These are phyloP conservation scores for Peronospora destructor DNA, from an alignment of 352 stramenopile species.

Conservation along the genomic window DNA sequence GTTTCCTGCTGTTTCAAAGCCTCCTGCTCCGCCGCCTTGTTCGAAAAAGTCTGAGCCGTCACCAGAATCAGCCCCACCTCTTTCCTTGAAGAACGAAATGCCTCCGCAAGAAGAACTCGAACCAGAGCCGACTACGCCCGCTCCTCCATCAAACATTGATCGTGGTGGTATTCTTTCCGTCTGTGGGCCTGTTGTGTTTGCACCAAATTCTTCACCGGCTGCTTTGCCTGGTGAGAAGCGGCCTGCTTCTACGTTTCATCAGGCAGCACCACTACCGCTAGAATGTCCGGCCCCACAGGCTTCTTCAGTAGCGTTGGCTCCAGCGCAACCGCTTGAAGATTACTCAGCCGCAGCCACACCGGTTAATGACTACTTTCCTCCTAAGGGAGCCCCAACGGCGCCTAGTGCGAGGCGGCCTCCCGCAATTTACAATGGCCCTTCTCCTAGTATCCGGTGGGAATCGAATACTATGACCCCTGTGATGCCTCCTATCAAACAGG, in stretches of 20 bases:
- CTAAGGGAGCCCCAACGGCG: conserved; percentile 16
- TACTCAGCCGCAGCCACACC: conserved; percentile 7
- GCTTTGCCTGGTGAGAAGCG: conserved; percentile 35
- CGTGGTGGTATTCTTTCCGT: conserved; percentile 20
- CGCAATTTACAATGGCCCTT: conserved; percentile 35
- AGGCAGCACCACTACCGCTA: neutral
- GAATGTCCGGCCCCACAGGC: conserved; percentile 4
- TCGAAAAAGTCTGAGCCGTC: conserved; percentile 32
- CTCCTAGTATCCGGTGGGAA: conserved; percentile 17
- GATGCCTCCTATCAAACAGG: conserved; percentile 22
- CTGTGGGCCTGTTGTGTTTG: conserved; percentile 10
- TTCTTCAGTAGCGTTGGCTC: conserved; percentile 11
- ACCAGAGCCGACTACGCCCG: conserved; percentile 13
- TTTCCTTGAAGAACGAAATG: conserved; percentile 22
- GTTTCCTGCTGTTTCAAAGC: conserved; percentile 37
- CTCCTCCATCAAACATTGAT: conserved; percentile 32
- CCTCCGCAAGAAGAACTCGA: conserved; percentile 12
- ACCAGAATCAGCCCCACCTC: conserved; percentile 18
- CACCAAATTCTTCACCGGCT: conserved; percentile 45
- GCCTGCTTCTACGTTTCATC: conserved; percentile 3
- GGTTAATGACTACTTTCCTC: conserved; percentile 10
- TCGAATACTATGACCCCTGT: conserved; percentile 25
- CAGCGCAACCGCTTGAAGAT: conserved; percentile 18
- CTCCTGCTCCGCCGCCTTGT: conserved; percentile 25
- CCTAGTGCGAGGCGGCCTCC: conserved; percentile 21